Base-by-base conservation (phyloP, 139 green algal species). In the Coelastrella sp. region DNA sequence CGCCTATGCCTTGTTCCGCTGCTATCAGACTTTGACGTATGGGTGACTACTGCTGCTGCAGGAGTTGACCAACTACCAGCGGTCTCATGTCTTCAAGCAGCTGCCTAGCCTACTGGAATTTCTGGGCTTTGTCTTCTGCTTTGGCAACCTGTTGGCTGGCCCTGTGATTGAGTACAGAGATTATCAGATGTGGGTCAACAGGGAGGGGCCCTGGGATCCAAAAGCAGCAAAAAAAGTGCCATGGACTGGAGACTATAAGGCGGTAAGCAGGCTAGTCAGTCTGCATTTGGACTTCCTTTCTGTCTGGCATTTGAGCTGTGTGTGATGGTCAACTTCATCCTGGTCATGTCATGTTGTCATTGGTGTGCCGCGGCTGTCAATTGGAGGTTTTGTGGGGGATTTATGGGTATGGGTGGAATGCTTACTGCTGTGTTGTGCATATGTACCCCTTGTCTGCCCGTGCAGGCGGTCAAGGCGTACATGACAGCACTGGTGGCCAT, bases 121-220 rank as follows among this genome's bases (percentile, higher is more conserved):
- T 73, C 58, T 95, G 4, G 93, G 90, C 65, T 99, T 97, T 93
- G 58, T 97, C 4, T 98, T 98, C 79, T 89, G 91, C 14, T 89
- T 95, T 12, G 97, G 97, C 81, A 98, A 98, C 93, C 93, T 98
- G 78, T 91, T 99, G 89, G 92, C 95, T 49, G 97, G 97, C 3
- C 97, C 97, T 12, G 95, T 95, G 79, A 95, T 97, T 76, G 96
- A 99, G 92, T 95, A 95, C 22, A 89, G 79, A 9, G 95, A 98
- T 78, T 98, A 97, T 89, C 84, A 95, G 27, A 75, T 82, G 60
- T 91, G 66, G 63, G 70, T 91, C 22, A 85, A 59, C 27, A 35
- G 59, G 49, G 56, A 87, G 24, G 87, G 87, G 22, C 65, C 70
- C 15, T 91, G 87, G 87, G 87, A 61, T 20, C 78, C 87, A 19